Base-by-base conservation (phyloP, 345 rosid species). In the Moringa oleifera region DNA sequence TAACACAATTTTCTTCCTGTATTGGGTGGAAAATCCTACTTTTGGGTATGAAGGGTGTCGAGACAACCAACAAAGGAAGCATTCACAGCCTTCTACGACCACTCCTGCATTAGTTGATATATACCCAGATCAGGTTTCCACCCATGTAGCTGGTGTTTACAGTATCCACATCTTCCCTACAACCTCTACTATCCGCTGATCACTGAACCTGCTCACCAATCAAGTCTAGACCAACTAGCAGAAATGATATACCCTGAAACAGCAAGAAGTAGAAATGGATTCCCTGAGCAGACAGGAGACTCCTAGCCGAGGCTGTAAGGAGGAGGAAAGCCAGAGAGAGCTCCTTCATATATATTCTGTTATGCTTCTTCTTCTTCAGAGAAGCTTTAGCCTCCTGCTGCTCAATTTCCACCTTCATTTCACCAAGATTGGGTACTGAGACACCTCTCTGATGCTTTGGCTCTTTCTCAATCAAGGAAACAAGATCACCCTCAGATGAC, bases 191-290 rank as follows among this genome's bases (percentile, higher is more conserved):
- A 25, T 41, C 46, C 52, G 51, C 45, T 22, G 5, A 69, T 89
- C 69, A 90, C 75, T 83, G 74, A 52, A 90, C 87, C 75, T 90
- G 98, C 80, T 93, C 98, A 13, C 98, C 98, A 9, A 93, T 93
- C 63, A 93, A 81, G 77, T 93, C 97, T 62, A 93, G 81, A 66
- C 98, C 98, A 36, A 90, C 98, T 45, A 93, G 81, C 64, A 93
- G 77, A 85, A 93, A 93, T 1, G 98, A 85, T 68, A 93, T 65
- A 23, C 98, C 98, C 72, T 93, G 98, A 77, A 93, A 93, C 69
- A 93, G 79, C 76, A 93, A 84, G 85, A 93, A 93, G 81, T 93
- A 93, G 79, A 93, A 90, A 77, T 93, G 98, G 75, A 93, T 80
- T 45, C 98, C 98, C 75, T 93, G 98, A 6, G 98, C 98, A 0